These are phyloP conservation scores for Oleoguttula mirabilis DNA, from an alignment of 495 filamentous ascomycete species.

Conservation along the genomic window DNA sequence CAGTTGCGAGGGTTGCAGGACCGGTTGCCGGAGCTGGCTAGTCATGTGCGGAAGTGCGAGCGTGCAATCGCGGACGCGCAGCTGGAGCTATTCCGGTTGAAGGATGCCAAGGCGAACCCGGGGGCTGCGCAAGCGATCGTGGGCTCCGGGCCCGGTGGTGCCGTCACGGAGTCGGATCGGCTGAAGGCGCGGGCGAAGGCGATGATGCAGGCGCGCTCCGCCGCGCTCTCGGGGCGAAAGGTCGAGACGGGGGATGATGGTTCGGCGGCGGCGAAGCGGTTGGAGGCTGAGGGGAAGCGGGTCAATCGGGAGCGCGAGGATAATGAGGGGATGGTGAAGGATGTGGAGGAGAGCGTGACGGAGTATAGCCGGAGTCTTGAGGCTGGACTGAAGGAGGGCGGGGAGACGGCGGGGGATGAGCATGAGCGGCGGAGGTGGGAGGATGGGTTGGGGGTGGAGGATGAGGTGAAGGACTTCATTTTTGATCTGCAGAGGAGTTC, in stretches of 20 bases:
- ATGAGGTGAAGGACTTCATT: slow-evolving; percentile 93
- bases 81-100: slow-evolving; percentile 86
- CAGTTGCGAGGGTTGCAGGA: slow-evolving; percentile 83
- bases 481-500: slow-evolving; percentile 84
- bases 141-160: slow-evolving; percentile 85
- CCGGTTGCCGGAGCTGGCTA: slow-evolving; percentile 81
- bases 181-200: slow-evolving; percentile 91
- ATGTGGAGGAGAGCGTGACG: slow-evolving; percentile 94
- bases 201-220: slow-evolving; percentile 96
- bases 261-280: slow-evolving; percentile 58
- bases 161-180: slow-evolving; percentile 84
- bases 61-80: slow-evolving; percentile 84
- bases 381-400: slow-evolving; percentile 71
- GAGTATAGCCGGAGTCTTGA: slow-evolving; percentile 77
- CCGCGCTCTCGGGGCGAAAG: slow-evolving; percentile 77
- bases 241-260: slow-evolving; percentile 50
- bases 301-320: slow-evolving; percentile 76
- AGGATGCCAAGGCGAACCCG: slow-evolving; percentile 86
- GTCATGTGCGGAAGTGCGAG: slow-evolving; percentile 80
- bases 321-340: slow-evolving; percentile 88
- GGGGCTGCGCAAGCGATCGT: slow-evolving; percentile 70
- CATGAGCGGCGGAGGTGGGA: slow-evolving; percentile 94
- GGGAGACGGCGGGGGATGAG: slow-evolving; percentile 56
- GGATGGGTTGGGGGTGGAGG: slow-evolving; percentile 90
- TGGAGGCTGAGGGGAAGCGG: slow-evolving; percentile 77